phyloP scores from a whole-genome alignment of 768 basidiomycete species.

The Boletellus sp. region DNA sequence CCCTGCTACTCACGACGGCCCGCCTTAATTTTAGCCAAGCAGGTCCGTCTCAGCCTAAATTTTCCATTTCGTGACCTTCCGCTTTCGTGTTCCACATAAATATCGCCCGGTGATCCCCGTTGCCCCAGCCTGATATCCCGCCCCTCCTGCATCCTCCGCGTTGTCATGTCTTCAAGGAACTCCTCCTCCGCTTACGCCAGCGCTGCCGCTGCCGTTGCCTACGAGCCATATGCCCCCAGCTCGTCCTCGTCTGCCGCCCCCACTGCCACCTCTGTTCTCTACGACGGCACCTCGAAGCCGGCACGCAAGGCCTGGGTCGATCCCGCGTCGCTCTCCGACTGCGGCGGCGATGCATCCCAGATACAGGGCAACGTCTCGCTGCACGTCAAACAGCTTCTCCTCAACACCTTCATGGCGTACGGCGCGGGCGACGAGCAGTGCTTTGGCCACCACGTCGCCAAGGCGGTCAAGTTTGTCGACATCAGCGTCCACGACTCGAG shows the following conservation, averaged over 20 bases:
- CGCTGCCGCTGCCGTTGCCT: constrained; percentile 26
- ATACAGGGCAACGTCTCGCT: constrained; percentile 63
- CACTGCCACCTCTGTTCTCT: constrained; percentile 27
- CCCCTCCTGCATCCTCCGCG: constrained; percentile 2
- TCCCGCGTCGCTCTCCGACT: constrained; percentile 56
- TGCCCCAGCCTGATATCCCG: constrained; percentile 1
- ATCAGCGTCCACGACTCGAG: constrained; percentile 48
- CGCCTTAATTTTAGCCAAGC: constrained; percentile 29
- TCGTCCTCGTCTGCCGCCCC: constrained; percentile 20
- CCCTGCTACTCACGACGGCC: constrained; percentile 24
- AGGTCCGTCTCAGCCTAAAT: constrained; percentile 16
- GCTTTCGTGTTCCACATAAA: constrained; percentile 24
- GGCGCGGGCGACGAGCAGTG: constrained; percentile 63
- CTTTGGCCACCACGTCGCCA: constrained; percentile 62
- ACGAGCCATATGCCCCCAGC: constrained; percentile 23
- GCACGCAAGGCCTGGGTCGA: constrained; percentile 56
- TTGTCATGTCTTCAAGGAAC: constrained; percentile 27
- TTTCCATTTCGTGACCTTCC: constrained; percentile 11
- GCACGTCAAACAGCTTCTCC: constrained; percentile 61
- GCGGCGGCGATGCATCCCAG: constrained; percentile 50
- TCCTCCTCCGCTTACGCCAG: constrained; percentile 26
- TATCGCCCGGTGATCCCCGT: constrained; percentile 15
- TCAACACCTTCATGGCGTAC: constrained; percentile 65
- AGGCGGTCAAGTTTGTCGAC: constrained; percentile 56
- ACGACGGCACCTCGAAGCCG: constrained; percentile 17